A percentile compares a stretch with the other conserved stretches of the same genome.
phyloP scores from a whole-genome alignment of 768 basidiomycete genomes.

The Lentinula detonsa region DNA sequence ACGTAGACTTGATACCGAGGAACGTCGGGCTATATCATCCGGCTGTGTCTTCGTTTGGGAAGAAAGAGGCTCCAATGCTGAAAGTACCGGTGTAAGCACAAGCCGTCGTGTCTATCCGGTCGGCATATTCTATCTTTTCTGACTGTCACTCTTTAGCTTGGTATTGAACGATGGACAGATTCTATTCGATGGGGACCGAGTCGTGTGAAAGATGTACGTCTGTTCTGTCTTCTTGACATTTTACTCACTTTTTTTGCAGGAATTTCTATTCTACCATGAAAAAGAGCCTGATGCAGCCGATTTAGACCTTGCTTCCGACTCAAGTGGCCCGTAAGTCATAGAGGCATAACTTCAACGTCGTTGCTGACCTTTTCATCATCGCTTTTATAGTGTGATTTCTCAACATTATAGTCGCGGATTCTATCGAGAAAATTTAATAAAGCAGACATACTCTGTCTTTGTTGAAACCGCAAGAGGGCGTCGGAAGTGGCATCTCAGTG shows the following conservation, averaged over 20 bases:
- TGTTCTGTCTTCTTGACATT: constrained; percentile 7
- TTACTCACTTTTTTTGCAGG: constrained; percentile 29
- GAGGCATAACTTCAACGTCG: not conserved
- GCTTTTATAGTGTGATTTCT: constrained; percentile 6
- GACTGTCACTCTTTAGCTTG: constrained; percentile 36
- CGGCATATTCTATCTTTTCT: constrained; percentile 7
- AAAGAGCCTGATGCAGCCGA: constrained; percentile 45
- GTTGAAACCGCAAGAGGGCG: constrained; percentile 61
- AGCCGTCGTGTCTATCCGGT: constrained; percentile 2
- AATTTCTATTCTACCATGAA: constrained; percentile 75
- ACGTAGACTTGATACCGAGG: constrained; percentile 70
- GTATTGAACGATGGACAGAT: constrained; percentile 81
- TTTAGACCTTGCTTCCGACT: constrained; percentile 42
- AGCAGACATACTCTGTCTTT: constrained; percentile 78
- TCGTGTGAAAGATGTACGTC: constrained; percentile 65
- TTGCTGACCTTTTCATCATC: not conserved
- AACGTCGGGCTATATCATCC: constrained; percentile 61
- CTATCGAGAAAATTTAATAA: constrained; percentile 48
- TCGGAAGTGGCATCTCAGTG: constrained; percentile 80
- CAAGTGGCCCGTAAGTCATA: constrained; percentile 40
- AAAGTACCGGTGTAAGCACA: constrained; percentile 54
- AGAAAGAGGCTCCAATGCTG: constrained; percentile 62
- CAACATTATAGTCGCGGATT: constrained; percentile 21
- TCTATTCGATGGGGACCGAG: constrained; percentile 77
- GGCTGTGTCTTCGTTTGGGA: constrained; percentile 83